phyloP scores from a whole-genome alignment of 2,329 filamentous ascomycete species.

The Arthroderma uncinatum region DNA sequence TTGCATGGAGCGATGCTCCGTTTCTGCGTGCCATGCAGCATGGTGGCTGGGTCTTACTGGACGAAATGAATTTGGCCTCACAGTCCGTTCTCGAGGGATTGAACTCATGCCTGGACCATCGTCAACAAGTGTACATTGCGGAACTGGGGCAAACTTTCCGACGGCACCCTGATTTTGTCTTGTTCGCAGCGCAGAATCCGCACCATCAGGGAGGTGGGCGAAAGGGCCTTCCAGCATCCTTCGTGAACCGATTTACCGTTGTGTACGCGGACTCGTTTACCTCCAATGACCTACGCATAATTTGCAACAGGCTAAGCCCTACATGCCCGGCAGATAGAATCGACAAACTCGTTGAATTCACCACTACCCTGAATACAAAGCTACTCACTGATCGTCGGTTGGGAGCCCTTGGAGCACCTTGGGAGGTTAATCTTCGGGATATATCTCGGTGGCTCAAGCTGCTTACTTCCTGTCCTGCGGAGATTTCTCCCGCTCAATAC shows the following conservation, averaged over 20 bases:
- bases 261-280: slow-evolving; percentile 91
- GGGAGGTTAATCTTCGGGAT: slow-evolving; percentile 93
- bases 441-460: slow-evolving; percentile 78
- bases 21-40: slow-evolving; percentile 95
- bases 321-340: slow-evolving; percentile 49
- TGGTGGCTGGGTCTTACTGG: slow-evolving; percentile 90
- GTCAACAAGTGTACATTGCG: slow-evolving; percentile 88
- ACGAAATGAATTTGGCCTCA: slow-evolving; percentile 97
- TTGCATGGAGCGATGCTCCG: slow-evolving; percentile 90
- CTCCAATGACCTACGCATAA: slow-evolving; percentile 66
- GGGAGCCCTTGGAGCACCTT: slow-evolving; percentile 58
- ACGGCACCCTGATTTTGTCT: slow-evolving; percentile 76
- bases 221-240: slow-evolving; percentile 88
- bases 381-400: slow-evolving; percentile 48
- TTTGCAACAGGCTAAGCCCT: slow-evolving; percentile 69
- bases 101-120: slow-evolving; percentile 92
- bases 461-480: slow-evolving; percentile 47
- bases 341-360: slow-evolving; percentile 61
- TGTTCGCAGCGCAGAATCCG: slow-evolving; percentile 95
- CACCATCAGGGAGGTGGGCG: slow-evolving; percentile 93
- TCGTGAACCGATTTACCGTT: slow-evolving; percentile 95
- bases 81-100: slow-evolving; percentile 93
- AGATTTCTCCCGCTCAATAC: slow-evolving; percentile 61
- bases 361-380: slow-evolving; percentile 65
- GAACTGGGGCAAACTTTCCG: slow-evolving; percentile 92